phyloP scores from a whole-genome alignment of 306 rosid species.

The Begonia peltatifolia region DNA sequence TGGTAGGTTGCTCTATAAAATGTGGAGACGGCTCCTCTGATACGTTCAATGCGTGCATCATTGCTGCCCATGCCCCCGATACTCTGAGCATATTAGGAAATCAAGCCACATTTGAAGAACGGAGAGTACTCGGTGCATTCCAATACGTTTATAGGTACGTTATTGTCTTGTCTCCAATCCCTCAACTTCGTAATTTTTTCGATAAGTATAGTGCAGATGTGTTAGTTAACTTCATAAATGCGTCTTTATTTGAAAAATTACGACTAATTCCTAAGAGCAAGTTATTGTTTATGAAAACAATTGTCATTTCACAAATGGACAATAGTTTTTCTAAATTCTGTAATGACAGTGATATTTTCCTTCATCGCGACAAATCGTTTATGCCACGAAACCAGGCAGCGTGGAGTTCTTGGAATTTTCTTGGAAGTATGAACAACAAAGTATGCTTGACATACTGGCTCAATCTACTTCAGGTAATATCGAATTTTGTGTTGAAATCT shows the following conservation, averaged over 20 bases:
- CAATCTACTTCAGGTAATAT: slow-evolving; percentile 76
- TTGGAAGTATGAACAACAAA: slow-evolving; percentile 45
- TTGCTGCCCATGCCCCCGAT: slow-evolving; percentile 83
- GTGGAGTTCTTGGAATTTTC: slow-evolving; percentile 98
- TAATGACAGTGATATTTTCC: slow-evolving; percentile 84
- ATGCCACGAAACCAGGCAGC: slow-evolving; percentile 92
- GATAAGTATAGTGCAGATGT: too few relatives aligned
- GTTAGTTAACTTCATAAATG: too few relatives aligned
- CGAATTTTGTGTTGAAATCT: neutral
- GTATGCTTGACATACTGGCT: slow-evolving; percentile 90
- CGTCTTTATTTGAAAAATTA: too few relatives aligned
- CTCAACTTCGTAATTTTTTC: too few relatives aligned
- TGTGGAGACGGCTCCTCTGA: slow-evolving; percentile 50
- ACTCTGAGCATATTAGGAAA: slow-evolving; percentile 61
- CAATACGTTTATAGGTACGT: slow-evolving; percentile 70
- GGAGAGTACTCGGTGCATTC: slow-evolving; percentile 89
- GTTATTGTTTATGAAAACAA: too few relatives aligned
- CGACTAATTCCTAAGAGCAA: too few relatives aligned
- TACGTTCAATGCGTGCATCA: slow-evolving; percentile 40
- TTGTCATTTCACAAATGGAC: slow-evolving; percentile 7
- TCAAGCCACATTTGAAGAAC: slow-evolving; percentile 54
- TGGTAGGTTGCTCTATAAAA: slow-evolving; percentile 46
- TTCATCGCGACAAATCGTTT: slow-evolving; percentile 74
- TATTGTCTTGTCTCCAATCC: neutral
- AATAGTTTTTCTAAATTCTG: slow-evolving; percentile 24